Base-by-base conservation (phyloP, 164 flowering plant species). In the Taxillus chinensis region DNA sequence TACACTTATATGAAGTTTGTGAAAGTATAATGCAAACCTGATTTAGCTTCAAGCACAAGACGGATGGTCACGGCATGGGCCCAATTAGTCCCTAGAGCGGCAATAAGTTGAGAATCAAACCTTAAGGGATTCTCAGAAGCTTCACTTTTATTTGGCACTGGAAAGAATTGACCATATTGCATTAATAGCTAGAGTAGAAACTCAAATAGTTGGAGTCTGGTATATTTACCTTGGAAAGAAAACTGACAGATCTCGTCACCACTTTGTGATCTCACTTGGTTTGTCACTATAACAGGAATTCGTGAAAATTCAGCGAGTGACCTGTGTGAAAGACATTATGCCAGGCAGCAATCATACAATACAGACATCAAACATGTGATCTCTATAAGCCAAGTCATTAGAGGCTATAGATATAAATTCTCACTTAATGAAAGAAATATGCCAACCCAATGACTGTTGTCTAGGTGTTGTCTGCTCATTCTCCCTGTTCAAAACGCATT, bases 21-120 rank as follows among this genome's bases (percentile, higher is more conserved):
- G 27, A 27, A 27, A 27, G 27, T 27, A 27, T 27, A 27, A 55
- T 17, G 45, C 70, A 11, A 60, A 85, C 96, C 93, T 82, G 86
- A 80, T 74, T 67, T 75, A 57, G 81, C 55, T 80, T 87, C 96
- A 70, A 90, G 85, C 53, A 90, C 78, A 60, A 90, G 80, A 67
- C 90, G 86, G 11, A 80, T 79, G 65, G 84, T 82, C 46, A 90
- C 93, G 66, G 93, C 82, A 80, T 90, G 96, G 60, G 96, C 93
- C 96, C 96, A 90, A 58, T 81, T 68, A 69, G 81, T 73, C 48
- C 96, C 96, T 57, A 90, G 65, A 64, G 92, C 93, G 64, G 92
- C 90, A 82, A 84, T 81, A 50, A 84, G 86, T 72, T 79, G 85
- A 50, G 86, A 80, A 57, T 81, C 86, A 62, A 70, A 67, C 64